phyloP scores from a whole-genome alignment of 1,284 basidiomycete genomes.

The Veloboletus limbatus region DNA sequence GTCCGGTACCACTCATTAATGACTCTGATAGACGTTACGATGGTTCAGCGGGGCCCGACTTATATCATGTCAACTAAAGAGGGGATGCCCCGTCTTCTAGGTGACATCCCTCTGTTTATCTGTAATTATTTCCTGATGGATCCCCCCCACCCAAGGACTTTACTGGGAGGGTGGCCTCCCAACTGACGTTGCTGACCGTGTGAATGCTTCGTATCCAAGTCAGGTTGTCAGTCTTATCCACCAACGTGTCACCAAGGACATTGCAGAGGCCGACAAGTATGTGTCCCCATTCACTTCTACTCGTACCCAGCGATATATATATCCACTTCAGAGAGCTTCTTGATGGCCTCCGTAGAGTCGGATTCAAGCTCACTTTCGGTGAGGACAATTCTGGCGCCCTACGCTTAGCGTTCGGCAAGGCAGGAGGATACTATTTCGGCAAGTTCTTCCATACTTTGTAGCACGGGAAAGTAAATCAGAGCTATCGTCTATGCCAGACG shows the following conservation, averaged over 20 bases:
- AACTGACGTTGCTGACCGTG: constrained; percentile 42
- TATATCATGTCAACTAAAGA: constrained; percentile 55
- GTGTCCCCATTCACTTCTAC: background rate
- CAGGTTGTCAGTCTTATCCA: constrained; percentile 35
- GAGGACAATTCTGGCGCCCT: constrained; percentile 49
- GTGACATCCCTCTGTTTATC: constrained; percentile 27
- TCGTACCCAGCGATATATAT: constrained; percentile 39
- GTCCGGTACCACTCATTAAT: background rate
- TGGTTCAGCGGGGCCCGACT: constrained; percentile 62
- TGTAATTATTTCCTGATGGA: background rate
- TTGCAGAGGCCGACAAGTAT: constrained; percentile 26
- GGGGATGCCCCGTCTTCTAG: constrained; percentile 40
- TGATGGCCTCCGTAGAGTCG: constrained; percentile 53
- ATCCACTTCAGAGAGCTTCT: constrained; percentile 42
- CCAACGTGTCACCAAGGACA: constrained; percentile 39
- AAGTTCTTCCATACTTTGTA: constrained; percentile 6
- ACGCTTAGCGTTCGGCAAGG: constrained; percentile 31
- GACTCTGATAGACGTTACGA: constrained; percentile 48
- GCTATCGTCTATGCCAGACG: constrained; percentile 38
- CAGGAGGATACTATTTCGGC: constrained; percentile 47
- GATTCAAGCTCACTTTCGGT: constrained; percentile 59
- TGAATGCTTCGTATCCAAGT: constrained; percentile 33
- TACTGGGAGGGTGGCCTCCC: constrained; percentile 41
- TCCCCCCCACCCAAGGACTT: constrained; percentile 28
- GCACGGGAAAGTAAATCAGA: background rate